Evolutionary conservation across 2,329 filamentous ascomycete genomes (phyloP), one percentile per base, ranked within the genome.

Genomic region (Fusarium piperis): DNA sequence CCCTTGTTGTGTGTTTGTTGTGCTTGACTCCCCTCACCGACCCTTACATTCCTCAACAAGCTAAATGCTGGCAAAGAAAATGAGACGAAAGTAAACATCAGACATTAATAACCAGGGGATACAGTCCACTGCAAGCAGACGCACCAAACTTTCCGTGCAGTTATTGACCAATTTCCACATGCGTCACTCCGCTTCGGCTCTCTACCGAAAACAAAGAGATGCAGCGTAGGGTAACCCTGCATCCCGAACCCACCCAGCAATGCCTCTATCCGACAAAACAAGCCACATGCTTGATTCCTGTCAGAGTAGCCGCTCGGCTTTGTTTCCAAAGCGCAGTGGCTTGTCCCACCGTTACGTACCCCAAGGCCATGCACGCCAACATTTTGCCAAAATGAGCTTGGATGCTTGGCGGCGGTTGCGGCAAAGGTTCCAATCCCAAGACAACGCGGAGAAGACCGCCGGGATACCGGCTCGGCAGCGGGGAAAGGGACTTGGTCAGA

Each of bases 391-490:
- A 59, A 59, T 48, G 32, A 51, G 41, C 13, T 9, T 66, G 30
- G 33, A 51, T 55, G 28, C 68, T 71, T 71, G 68, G 68, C 65
- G 41, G 41, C 41, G 33, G 60, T 39, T 59, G 16, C 35, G 35
- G 26, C 33, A 9, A 35, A 44, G 35, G 33, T 39, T n/a, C 15
- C 4, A 28, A 12, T 48, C 16, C 44, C 10, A 48, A 28, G 10
- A 59, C n/a, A 35, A 32, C 32, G 12, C 35, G 52, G 26, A 53
- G 36, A 53, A 48, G 33, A 23, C 18, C 62, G 65, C 58, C 70
- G 59, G 68, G 38, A 20, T 48, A 70, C 30, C 59, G 55, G 59
- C 62, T 72, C 68, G 65, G 68, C 41, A 18, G 68, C 41, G 56
- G 69, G 48, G 60, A 60, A 65, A 36, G 13, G 41, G 30, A 28